Evolutionary conservation across 1,284 basidiomycete species (phyloP).

Genomic region (Leccinum cinnamomeum): DNA sequence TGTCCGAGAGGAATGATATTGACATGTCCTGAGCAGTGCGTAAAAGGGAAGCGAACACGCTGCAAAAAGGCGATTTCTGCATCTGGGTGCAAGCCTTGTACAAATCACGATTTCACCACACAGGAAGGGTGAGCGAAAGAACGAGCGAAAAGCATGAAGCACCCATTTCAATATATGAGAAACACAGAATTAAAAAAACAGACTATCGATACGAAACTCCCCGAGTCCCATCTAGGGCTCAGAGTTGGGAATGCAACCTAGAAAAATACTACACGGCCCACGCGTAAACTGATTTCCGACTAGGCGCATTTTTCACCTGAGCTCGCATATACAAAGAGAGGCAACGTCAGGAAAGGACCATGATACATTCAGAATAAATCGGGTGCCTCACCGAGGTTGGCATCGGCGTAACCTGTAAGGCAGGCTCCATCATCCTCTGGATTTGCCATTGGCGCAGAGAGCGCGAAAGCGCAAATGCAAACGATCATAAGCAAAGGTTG

Average conservation of each 20-base stretch:
- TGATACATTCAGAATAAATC: background rate
- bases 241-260: background rate
- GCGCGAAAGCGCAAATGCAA: background rate
- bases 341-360: background rate
- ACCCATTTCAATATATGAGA: background rate
- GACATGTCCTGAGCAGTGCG: background rate
- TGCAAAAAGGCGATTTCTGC: background rate
- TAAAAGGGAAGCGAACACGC: background rate
- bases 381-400: background rate
- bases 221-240: background rate
- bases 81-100: background rate
- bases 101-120: background rate
- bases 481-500: background rate
- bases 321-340: background rate
- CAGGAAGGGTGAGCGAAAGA: background rate
- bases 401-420: background rate
- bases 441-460: background rate
- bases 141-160: background rate
- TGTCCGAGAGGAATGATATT: background rate
- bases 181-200: background rate
- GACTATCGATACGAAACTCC: background rate
- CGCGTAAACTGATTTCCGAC: background rate
- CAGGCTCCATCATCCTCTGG: background rate
- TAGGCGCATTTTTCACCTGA: slow-evolving; percentile 3
- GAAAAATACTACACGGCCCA: background rate